Conservation (phyloP, 176 grass and related monocot genomes). For the Aegilops umbellulata region DNA sequence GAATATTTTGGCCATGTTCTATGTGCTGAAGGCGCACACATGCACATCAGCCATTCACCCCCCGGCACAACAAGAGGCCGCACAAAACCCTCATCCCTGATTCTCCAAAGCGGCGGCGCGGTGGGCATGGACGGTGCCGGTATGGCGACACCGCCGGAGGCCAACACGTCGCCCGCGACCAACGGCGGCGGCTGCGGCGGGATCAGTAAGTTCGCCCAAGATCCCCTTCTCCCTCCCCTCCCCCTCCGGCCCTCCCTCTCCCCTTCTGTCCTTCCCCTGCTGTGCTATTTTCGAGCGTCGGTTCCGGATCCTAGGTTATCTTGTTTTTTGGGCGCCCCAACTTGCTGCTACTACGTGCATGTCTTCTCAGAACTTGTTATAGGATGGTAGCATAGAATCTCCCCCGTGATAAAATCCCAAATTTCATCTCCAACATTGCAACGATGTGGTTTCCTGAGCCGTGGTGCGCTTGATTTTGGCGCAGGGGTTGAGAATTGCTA, state of each 20-base stretch:
- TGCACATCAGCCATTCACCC: neutral
- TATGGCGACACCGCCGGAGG: neutral
- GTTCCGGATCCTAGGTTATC: neutral
- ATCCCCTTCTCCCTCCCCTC: too few species aligned
- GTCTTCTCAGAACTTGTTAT: neutral
- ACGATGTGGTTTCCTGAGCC: slow-evolving; percentile 12
- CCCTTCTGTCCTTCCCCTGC: neutral
- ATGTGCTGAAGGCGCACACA: neutral
- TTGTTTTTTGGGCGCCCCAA: neutral
- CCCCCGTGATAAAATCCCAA: neutral
- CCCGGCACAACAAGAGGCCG: neutral
- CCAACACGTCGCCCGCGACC: neutral
- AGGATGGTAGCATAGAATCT: neutral
- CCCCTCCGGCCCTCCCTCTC: neutral
- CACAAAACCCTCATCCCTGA: neutral
- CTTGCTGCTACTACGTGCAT: neutral
- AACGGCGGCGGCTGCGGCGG: neutral
- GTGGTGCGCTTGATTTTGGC: slow-evolving; percentile 1
- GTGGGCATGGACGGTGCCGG: slow-evolving; percentile 3
- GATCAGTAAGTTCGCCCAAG: slow-evolving; percentile 1
- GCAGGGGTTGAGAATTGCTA: slow-evolving; percentile 84
- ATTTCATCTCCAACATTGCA: neutral
- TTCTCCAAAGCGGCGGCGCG: slow-evolving; percentile 1
- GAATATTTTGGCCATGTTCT: neutral
- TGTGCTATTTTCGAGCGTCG: neutral